Conservation (phyloP, 306 rosid genomes). For the Lotus japonicus region DNA sequence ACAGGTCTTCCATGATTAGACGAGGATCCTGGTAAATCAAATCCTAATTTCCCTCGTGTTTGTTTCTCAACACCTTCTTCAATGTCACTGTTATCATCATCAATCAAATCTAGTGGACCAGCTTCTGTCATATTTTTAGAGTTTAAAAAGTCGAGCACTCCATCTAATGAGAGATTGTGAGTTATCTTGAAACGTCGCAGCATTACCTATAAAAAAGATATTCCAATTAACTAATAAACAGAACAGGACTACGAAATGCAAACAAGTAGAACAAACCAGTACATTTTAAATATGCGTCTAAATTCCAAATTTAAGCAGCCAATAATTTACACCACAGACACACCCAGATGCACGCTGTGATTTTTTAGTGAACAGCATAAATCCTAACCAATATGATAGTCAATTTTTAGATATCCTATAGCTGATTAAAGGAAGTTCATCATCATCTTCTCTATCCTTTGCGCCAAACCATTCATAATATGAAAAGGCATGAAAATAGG, state of each 20-base stretch:
- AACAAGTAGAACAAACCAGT: not conserved
- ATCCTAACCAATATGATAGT: no score
- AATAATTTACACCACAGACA: not conserved
- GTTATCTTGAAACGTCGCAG: conserved; percentile 84
- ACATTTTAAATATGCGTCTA: not conserved
- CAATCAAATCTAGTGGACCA: conserved; percentile 88
- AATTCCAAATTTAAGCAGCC: no score
- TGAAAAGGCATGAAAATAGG: no score
- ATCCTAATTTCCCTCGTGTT: conserved; percentile 55
- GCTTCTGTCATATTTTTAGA: conserved; percentile 94
- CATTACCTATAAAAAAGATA: conserved; percentile 51
- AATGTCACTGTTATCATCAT: conserved; percentile 64
- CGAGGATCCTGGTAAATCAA: conserved; percentile 78
- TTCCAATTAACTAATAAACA: conserved; percentile 11
- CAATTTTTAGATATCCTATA: no score
- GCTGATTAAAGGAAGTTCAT: no score
- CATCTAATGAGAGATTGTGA: conserved; percentile 93
- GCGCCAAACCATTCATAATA: no score
- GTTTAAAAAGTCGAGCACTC: conserved; percentile 85
- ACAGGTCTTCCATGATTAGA: conserved; percentile 81
- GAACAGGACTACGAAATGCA: not conserved
- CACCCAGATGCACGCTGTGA: not conserved
- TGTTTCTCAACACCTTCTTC: conserved; percentile 86
- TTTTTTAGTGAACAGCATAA: no score
- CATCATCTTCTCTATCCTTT: no score